These are phyloP conservation scores for Rubroshorea leprosula DNA, from an alignment of 345 rosid species.

Conservation along the genomic window DNA sequence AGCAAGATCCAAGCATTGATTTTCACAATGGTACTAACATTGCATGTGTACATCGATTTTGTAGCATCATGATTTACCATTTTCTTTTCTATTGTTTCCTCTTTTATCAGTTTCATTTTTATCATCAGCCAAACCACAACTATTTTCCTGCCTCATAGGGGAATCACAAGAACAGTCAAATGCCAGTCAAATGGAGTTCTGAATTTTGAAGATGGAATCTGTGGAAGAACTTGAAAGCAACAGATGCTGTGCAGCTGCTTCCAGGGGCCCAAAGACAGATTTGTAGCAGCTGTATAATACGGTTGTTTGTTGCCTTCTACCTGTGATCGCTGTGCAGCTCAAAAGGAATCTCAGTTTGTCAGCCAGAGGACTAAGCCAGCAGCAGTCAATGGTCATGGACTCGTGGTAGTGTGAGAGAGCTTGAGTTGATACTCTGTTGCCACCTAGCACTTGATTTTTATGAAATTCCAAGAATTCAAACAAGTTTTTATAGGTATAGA, in stretches of 20 bases:
- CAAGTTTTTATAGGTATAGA: background rate
- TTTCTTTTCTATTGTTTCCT: background rate
- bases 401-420: background rate
- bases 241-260: slow-evolving; percentile 15
- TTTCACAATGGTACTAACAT: too few relatives aligned
- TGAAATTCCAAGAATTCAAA: background rate
- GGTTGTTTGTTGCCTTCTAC: background rate
- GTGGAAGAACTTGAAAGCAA: slow-evolving; percentile 5
- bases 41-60: too few relatives aligned
- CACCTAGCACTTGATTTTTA: slow-evolving; percentile 3
- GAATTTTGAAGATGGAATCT: background rate
- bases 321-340: slow-evolving; percentile 4
- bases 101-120: background rate
- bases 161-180: slow-evolving; percentile 15
- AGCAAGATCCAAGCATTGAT: too few relatives aligned
- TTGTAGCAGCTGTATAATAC: background rate
- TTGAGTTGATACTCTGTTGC: slow-evolving; percentile 7
- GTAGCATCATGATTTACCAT: background rate
- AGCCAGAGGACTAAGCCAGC: background rate
- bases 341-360: background rate
- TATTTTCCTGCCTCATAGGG: background rate
- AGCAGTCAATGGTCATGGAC: background rate
- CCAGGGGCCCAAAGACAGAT: slow-evolving; percentile 12
- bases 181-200: slow-evolving; percentile 2
- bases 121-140: background rate